A percentile compares a stretch with the other conserved stretches of the same genome.
Evolutionary conservation across 2,329 filamentous ascomycete species (phyloP).

Genomic region (Lasiodiplodia sp.): DNA sequence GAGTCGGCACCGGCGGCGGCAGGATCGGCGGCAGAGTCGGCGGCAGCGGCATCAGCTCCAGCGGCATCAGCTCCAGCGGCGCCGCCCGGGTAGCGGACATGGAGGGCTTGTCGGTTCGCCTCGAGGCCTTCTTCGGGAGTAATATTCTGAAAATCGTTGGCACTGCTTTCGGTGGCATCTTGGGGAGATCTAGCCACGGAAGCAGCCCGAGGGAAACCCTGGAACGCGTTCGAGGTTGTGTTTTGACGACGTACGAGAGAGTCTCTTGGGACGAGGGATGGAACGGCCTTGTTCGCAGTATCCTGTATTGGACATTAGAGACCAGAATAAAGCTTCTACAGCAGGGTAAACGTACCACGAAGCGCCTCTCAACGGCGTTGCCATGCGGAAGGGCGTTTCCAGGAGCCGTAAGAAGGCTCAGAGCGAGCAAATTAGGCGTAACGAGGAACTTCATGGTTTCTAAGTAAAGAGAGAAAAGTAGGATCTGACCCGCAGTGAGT

Average conservation of each 20-base stretch:
- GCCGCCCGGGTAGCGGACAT: not conserved
- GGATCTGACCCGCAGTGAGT: slow-evolving; percentile 23
- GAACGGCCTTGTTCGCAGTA: slow-evolving; percentile 4
- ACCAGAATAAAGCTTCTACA: not conserved
- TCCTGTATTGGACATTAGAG: not conserved
- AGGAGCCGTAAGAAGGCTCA: slow-evolving; percentile 9
- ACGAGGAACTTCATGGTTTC: slow-evolving; percentile 16
- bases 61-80: not conserved
- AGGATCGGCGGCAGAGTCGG: not conserved
- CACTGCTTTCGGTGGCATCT: not conserved
- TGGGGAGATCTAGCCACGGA: slow-evolving; percentile 1
- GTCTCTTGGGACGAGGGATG: not conserved
- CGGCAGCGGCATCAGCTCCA: not conserved
- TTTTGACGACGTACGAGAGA: slow-evolving; percentile 20
- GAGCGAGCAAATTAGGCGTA: slow-evolving; percentile 6
- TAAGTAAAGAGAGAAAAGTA: not conserved
- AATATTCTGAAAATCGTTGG: slow-evolving; percentile 9
- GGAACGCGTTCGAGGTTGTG: slow-evolving; percentile 7
- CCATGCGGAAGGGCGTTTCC: slow-evolving; percentile 15
- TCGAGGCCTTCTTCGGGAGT: slow-evolving; percentile 13
- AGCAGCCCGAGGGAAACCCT: slow-evolving; percentile 12
- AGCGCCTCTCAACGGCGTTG: slow-evolving; percentile 13
- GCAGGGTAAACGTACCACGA: not conserved
- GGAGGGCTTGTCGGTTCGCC: slow-evolving; percentile 11
- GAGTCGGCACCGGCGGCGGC: not conserved